A percentile compares a stretch with the other conserved stretches of the same genome.
Conservation (phyloP, 1,139 yeast species). For the Blastobotrys persicus region DNA sequence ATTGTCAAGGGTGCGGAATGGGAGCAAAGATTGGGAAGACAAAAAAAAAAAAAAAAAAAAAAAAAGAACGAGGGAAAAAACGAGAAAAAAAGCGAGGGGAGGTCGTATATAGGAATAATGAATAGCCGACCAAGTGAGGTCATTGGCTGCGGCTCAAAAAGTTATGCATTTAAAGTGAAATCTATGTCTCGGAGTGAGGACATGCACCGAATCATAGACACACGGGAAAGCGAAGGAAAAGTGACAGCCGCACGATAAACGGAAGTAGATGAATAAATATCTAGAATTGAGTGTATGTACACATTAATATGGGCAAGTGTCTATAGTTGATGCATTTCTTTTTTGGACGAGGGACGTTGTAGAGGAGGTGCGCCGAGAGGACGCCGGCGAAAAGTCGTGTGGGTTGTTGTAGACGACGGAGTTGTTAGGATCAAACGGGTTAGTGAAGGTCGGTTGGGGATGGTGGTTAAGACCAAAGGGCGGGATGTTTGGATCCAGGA, state of each 20-base stretch:
- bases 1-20: too few species aligned
- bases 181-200: neutral
- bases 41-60: neutral
- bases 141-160: too few species aligned
- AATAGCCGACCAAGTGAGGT: neutral
- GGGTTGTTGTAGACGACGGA: conserved; percentile 5
- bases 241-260: neutral
- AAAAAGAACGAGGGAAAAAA: neutral
- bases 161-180: neutral
- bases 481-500: conserved; percentile 6
- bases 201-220: neutral
- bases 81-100: neutral
- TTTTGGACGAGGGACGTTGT: conserved; percentile 6
- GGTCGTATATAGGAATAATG: neutral
- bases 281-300: neutral
- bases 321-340: conserved; percentile 6
- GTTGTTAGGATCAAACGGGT: conserved; percentile 18
- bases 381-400: conserved; percentile 7
- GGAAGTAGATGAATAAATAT: neutral
- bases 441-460: conserved; percentile 14
- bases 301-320: conserved; percentile 8
- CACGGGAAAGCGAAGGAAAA: neutral
- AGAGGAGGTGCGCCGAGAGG: conserved; percentile 1
- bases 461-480: conserved; percentile 3
- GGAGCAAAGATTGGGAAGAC: neutral